These are phyloP conservation scores for Grigorovia humatica DNA, from an alignment of 805 yeast species.

Conservation along the genomic window DNA sequence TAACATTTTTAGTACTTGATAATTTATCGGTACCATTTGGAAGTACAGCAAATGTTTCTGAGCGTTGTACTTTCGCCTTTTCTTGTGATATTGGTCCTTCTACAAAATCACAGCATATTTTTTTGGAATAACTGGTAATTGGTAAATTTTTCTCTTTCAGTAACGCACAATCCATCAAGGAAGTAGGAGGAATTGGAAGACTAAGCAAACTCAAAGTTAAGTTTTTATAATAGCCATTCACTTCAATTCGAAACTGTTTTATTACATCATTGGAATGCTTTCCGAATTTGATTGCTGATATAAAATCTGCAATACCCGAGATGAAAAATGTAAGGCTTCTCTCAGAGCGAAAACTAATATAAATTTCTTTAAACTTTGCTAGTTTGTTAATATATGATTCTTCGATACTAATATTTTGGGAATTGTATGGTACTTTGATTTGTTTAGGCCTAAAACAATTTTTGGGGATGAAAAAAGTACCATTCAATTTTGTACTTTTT, in stretches of 20 bases:
- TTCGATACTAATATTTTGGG: neutral
- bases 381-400: slow-evolving; percentile 5
- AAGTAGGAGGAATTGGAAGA: slow-evolving; percentile 4
- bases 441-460: slow-evolving; percentile 5
- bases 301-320: slow-evolving; percentile 7
- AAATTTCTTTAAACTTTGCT: slow-evolving; percentile 11
- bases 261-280: slow-evolving; percentile 5
- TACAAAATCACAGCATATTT: neutral
- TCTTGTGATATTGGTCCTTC: neutral
- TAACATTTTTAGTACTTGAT: neutral
- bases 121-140: neutral
- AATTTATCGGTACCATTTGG: too few relatives aligned
- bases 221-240: slow-evolving; percentile 1
- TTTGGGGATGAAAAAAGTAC: slow-evolving; percentile 12
- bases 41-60: too few relatives aligned
- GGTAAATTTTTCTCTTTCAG: slow-evolving; percentile 11
- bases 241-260: slow-evolving; percentile 6
- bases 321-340: slow-evolving; percentile 10
- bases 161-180: slow-evolving; percentile 12
- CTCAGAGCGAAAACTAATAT: slow-evolving; percentile 2
- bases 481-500: slow-evolving; percentile 7
- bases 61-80: neutral
- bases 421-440: neutral
- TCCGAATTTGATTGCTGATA: slow-evolving; percentile 14
- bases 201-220: neutral